A percentile compares a stretch with the other conserved stretches of the same genome.
Conservation (phyloP, 1,284 basidiomycete species). For the Phaffia rhodozyma region DNA sequence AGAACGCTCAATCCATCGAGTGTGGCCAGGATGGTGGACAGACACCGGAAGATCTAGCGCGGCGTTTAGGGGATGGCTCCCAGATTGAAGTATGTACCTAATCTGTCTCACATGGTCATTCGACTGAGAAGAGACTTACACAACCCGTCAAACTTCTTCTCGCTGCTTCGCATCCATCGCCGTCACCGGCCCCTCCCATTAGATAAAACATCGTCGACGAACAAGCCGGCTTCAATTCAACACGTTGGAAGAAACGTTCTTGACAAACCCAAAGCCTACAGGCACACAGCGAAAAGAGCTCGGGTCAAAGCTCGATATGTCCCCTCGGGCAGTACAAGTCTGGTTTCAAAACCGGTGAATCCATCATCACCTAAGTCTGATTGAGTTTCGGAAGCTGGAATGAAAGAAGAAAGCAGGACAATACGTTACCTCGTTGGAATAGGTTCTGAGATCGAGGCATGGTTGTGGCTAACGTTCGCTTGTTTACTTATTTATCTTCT, state of each 20-base stretch:
- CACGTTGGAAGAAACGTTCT: conserved; percentile 73
- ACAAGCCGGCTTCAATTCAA: conserved; percentile 72
- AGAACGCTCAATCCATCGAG: background rate
- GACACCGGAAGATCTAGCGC: no score
- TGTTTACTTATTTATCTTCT: background rate
- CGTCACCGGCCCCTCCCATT: background rate
- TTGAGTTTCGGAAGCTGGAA: no score
- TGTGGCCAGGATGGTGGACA: no score
- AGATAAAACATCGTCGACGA: conserved; percentile 79
- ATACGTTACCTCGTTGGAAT: no score
- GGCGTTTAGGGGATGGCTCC: background rate
- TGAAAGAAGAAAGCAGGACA: no score
- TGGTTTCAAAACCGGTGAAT: conserved; percentile 82
- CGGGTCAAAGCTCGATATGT: conserved; percentile 74
- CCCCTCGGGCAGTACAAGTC: conserved; percentile 81
- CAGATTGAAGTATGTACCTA: background rate
- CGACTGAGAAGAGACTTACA: background rate
- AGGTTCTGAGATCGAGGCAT: no score
- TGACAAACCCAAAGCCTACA: conserved; percentile 78
- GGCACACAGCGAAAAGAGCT: conserved; percentile 63
- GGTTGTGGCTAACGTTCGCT: background rate
- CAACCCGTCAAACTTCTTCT: background rate
- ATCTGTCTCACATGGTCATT: no score
- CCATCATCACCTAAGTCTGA: no score
- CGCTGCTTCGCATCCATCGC: background rate